These are phyloP conservation scores for Moesziomyces sp. DNA, from an alignment of 1,284 basidiomycete species.

Conservation along the genomic window DNA sequence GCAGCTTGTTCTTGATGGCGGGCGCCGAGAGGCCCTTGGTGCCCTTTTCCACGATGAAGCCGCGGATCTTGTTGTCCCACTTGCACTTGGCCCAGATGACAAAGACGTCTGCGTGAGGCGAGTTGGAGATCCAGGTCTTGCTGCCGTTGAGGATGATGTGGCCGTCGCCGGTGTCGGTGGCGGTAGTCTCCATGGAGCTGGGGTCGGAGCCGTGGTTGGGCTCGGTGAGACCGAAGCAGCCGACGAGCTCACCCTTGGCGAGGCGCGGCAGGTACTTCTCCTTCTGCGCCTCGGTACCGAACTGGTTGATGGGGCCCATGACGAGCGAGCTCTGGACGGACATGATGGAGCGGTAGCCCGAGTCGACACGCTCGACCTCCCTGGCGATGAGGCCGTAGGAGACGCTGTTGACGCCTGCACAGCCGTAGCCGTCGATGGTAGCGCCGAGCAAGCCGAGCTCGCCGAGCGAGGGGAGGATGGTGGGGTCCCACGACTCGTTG, in stretches of 20 bases:
- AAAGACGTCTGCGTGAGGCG: slow-evolving; percentile 77
- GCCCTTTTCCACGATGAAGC: slow-evolving; percentile 93
- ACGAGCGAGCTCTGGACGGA: slow-evolving; percentile 95
- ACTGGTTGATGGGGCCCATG: slow-evolving; percentile 95
- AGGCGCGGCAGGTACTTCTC: slow-evolving; percentile 87
- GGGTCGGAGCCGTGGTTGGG: slow-evolving; percentile 97
- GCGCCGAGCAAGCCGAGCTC: slow-evolving; percentile 87
- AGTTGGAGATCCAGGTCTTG: slow-evolving; percentile 96
- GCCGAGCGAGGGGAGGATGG: slow-evolving; percentile 90
- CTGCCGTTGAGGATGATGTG: slow-evolving; percentile 87
- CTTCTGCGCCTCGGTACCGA: slow-evolving; percentile 89
- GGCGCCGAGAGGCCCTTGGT: slow-evolving; percentile 85
- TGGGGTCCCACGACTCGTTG: slow-evolving; percentile 82
- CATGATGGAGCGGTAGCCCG: slow-evolving; percentile 93
- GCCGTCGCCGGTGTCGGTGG: slow-evolving; percentile 80
- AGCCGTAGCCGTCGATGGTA: slow-evolving; percentile 92
- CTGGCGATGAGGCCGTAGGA: slow-evolving; percentile 93
- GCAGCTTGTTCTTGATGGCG: slow-evolving; percentile 90
- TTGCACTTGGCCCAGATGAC: slow-evolving; percentile 94
- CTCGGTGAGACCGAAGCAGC: slow-evolving; percentile 95
- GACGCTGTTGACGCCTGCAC: slow-evolving; percentile 89
- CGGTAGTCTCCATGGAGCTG: slow-evolving; percentile 90
- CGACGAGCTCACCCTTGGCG: slow-evolving; percentile 86
- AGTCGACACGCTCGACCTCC: slow-evolving; percentile 93
- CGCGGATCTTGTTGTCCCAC: slow-evolving; percentile 90